Percentiles rank a stretch among this genome's conserved stretches.
These are phyloP conservation scores for Cryphonectria nitschkei DNA, from an alignment of 2,329 filamentous ascomycete genomes.

Conservation along the genomic window DNA sequence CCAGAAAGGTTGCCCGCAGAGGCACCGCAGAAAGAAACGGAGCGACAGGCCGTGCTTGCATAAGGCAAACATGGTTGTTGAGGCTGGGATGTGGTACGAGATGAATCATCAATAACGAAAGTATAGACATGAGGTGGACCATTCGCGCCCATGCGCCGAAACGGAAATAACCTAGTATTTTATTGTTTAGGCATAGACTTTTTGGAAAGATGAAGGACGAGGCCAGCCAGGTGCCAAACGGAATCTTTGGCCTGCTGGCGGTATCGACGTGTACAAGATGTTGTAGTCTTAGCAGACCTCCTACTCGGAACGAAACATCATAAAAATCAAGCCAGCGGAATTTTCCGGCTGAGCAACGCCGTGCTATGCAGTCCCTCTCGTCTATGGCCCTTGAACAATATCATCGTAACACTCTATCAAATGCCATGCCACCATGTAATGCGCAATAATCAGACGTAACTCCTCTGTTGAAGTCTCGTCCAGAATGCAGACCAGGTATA, in stretches of 20 bases:
- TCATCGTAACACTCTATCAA: slow-evolving; percentile 5
- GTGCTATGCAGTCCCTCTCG: slow-evolving; percentile 3
- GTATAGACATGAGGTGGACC: neutral
- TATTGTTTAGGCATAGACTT: neutral
- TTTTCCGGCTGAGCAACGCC: neutral
- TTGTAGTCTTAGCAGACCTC: neutral
- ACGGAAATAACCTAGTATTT: neutral
- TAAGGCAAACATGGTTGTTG: neutral
- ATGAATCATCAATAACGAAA: neutral
- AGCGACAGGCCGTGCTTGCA: slow-evolving; percentile 37
- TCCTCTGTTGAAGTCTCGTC: neutral
- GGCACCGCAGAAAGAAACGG: slow-evolving; percentile 30
- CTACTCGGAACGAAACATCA: neutral
- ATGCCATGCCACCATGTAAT: neutral
- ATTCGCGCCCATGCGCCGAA: neutral
- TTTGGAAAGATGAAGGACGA: neutral
- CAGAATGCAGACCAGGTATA: neutral
- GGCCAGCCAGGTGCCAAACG: neutral
- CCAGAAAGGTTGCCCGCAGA: slow-evolving; percentile 26
- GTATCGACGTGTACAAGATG: neutral
- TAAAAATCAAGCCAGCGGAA: neutral
- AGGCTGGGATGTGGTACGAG: neutral
- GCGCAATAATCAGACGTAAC: neutral
- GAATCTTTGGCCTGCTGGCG: neutral
- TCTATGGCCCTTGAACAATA: neutral